Conservation (phyloP, 2,329 filamentous ascomycete genomes). For the Fonsecaea pedrosoi region DNA sequence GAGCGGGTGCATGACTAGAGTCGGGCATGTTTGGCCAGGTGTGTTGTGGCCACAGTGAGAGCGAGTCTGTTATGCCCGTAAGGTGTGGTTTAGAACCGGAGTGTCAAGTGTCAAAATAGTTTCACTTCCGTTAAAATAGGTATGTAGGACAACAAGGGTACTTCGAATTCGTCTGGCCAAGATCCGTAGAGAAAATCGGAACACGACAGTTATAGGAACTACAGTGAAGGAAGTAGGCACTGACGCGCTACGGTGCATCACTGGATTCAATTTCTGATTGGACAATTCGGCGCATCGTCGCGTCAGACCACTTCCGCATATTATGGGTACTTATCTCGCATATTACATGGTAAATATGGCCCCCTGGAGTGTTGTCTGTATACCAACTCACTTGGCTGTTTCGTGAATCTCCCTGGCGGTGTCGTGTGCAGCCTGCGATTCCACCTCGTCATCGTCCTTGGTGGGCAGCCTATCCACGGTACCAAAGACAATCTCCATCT, state of each 20-base stretch:
- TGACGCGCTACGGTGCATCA: background rate
- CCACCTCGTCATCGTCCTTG: slow-evolving; percentile 31
- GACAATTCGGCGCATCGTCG: background rate
- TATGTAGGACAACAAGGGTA: background rate
- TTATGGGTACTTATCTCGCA: background rate
- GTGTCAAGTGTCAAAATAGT: background rate
- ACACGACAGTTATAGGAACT: background rate
- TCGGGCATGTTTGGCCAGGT: slow-evolving; percentile 25
- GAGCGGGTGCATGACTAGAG: slow-evolving; percentile 11
- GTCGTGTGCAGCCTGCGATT: slow-evolving; percentile 28
- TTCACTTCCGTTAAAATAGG: background rate
- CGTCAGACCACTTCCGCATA: background rate
- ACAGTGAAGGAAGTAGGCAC: background rate
- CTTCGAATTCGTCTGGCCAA: background rate
- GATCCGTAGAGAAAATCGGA: background rate
- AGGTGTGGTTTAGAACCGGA: background rate
- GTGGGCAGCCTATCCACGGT: slow-evolving; percentile 30
- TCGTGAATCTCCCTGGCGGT: slow-evolving; percentile 21
- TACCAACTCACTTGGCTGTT: slow-evolving; percentile 17
- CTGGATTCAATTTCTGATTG: background rate
- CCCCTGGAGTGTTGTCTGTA: background rate
- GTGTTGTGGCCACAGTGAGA: background rate
- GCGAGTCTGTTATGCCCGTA: background rate
- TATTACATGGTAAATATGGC: background rate
- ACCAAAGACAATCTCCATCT: slow-evolving; percentile 52